Base-by-base conservation (phyloP, 2,329 filamentous ascomycete genomes). In the Aspergillus aculeatus region DNA sequence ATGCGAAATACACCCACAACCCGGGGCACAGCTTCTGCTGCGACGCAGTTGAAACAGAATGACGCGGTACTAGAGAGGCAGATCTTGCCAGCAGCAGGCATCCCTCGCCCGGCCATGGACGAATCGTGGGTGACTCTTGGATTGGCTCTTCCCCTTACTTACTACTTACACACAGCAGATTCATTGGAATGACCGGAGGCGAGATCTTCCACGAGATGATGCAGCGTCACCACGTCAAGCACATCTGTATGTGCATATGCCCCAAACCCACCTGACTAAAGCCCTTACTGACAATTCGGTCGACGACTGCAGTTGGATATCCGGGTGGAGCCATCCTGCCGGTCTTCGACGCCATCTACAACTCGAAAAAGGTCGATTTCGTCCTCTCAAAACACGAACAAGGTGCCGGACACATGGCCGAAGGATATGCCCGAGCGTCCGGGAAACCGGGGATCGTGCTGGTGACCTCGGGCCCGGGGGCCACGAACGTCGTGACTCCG, bases 261-360 rank as follows among this genome's bases (percentile, higher is more conserved):
- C 32, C 12, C 32, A 35, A 35, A 35, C 10, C 11, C 32, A 29
- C 26, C 26, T 35, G 11, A 5, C 12, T 16, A 5, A 35, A 3
- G 11, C 56, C 21, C 50, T 62, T 24, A 66, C 51, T 60, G 7
- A 58, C 11, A 41, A 12, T 23, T 19, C 12, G 6, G 21, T 50
- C 41, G 35, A 38, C 41, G 11, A 35, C 11, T 6, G 5, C 64
- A 91, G 88, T 93, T 72, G 90, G 90, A 63, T 98, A 98, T 80
- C 91, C 94, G 67, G 94, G 94, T 71, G 94, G 95, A 74, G 93
- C 95, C 66, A 98, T 98, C 79, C 88, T 98, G 38, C 95, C 95
- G 70, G 94, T 98, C 48, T 98, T 97, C 81, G 95, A 99, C 77
- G 95, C 95, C 72, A 98, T 99, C 75, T 96, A 96, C 85, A 96